phyloP scores from a whole-genome alignment of 257 asterid species.

The Fraxinus excelsior region DNA sequence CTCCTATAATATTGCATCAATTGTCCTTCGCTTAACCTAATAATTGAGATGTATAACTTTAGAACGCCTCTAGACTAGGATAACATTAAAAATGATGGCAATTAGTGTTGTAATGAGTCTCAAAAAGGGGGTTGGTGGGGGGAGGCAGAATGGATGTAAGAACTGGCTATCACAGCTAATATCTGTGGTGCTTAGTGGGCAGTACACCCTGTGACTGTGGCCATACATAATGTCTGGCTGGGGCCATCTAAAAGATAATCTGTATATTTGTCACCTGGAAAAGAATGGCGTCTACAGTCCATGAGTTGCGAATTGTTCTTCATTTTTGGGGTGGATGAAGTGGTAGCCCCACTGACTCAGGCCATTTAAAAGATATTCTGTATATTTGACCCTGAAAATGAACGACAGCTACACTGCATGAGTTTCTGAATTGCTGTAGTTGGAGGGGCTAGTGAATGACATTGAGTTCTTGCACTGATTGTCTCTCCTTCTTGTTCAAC shows the following conservation, averaged over 20 bases:
- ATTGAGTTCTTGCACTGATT: neutral
- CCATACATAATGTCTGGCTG: neutral
- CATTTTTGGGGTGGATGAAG: neutral
- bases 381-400: no score
- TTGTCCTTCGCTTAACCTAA: neutral
- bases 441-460: no score
- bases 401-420: no score
- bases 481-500: neutral
- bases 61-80: neutral
- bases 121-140: neutral
- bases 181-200: neutral
- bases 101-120: neutral
- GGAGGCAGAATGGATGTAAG: neutral
- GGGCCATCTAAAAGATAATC: neutral
- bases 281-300: neutral
- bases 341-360: neutral
- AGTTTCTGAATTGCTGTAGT: no score
- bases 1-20: no score
- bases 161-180: neutral
- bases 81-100: neutral
- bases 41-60: neutral
- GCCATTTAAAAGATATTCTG: no score
- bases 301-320: neutral
- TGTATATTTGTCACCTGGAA: neutral
- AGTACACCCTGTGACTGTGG: neutral